These are phyloP conservation scores for Escovopsis weberi DNA, from an alignment of 2,329 filamentous ascomycete genomes.

Conservation along the genomic window DNA sequence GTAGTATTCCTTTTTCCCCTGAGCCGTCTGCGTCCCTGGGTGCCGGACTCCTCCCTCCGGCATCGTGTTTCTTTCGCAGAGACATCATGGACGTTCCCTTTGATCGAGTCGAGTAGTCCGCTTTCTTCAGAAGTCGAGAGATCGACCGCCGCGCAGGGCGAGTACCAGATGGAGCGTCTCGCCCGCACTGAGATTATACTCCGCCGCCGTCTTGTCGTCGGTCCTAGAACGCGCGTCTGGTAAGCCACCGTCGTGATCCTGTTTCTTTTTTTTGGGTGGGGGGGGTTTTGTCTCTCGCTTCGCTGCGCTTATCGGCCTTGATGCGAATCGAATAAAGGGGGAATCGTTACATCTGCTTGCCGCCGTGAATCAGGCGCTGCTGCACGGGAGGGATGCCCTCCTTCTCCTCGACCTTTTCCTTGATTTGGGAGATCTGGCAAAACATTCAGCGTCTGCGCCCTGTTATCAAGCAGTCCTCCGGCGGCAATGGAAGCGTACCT, in stretches of 20 bases:
- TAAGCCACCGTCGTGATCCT: not conserved
- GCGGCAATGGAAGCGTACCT: conserved; percentile 37
- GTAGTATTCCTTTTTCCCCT: no score
- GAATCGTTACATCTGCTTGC: conserved; percentile 78
- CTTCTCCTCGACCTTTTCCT: conserved; percentile 98
- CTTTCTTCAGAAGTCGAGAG: conserved; percentile 5
- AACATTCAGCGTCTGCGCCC: not conserved
- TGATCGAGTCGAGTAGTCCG: not conserved
- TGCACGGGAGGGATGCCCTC: conserved; percentile 96
- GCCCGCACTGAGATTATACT: conserved; percentile 83
- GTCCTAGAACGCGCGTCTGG: conserved; percentile 41
- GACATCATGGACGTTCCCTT: not conserved
- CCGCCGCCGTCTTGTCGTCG: conserved; percentile 84
- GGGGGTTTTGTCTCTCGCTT: no score
- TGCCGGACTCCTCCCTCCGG: no score
- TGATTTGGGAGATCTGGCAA: conserved; percentile 75
- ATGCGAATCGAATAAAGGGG: no score
- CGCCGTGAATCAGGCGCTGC: conserved; percentile 88
- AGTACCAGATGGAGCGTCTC: conserved; percentile 92
- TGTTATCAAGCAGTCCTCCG: not conserved
- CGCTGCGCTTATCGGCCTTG: no score
- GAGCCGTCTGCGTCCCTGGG: no score
- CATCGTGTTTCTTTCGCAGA: no score
- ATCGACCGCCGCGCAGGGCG: conserved; percentile 66
- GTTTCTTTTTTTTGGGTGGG: not conserved